A percentile compares a stretch with the other conserved stretches of the same genome.
Conservation (phyloP, 1,284 basidiomycete genomes). For the Papiliotrema nemorosa region DNA sequence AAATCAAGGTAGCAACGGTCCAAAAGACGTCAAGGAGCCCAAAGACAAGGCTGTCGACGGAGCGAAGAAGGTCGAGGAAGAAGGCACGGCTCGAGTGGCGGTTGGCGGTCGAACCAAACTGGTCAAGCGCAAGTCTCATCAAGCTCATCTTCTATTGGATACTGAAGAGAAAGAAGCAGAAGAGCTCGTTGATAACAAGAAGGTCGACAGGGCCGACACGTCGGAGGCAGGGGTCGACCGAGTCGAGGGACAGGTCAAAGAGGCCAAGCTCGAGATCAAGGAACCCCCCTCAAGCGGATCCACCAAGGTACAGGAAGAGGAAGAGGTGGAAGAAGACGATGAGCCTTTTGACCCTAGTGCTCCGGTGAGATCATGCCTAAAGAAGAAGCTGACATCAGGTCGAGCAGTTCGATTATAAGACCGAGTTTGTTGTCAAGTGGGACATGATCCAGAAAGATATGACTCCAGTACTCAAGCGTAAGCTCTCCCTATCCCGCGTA, state of each 20-base stretch:
- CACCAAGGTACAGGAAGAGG: constrained; percentile 3
- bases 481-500: neutral
- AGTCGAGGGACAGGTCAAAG: constrained; percentile 2
- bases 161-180: no score
- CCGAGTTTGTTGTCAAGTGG: constrained; percentile 25
- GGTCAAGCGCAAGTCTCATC: neutral
- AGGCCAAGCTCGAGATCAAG: no score
- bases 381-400: constrained; percentile 4
- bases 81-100: no score
- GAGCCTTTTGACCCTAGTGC: neutral
- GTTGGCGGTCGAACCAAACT: neutral
- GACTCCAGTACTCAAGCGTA: constrained; percentile 20
- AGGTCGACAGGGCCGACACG: neutral
- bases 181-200: neutral
- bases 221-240: neutral
- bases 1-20: no score
- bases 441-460: constrained; percentile 23
- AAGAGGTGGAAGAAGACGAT: neutral
- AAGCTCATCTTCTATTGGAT: no score
- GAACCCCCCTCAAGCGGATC: no score
- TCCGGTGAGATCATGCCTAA: neutral
- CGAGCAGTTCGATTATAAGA: constrained; percentile 11
- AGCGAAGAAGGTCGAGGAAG: neutral
- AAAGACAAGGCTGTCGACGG: no score
- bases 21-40: neutral